A percentile compares a stretch with the other conserved stretches of the same genome.
Conservation (phyloP, 257 asterid species). For the Prunella vulgaris region DNA sequence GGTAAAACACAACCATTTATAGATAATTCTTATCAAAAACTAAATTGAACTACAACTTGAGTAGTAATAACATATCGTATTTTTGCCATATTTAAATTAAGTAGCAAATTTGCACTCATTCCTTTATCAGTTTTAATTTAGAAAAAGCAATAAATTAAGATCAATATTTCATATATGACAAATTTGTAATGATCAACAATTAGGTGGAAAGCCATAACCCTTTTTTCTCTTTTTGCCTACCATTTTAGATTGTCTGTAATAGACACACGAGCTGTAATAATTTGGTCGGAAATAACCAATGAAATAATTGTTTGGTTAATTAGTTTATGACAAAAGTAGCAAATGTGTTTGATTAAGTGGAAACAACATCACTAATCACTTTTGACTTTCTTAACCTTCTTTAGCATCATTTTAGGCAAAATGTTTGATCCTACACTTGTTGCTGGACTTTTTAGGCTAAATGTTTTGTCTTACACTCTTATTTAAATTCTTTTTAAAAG, state of each 20-base stretch:
- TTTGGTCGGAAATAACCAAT: constrained; percentile 43
- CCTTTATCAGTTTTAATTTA: background rate
- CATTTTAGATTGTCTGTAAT: constrained; percentile 31
- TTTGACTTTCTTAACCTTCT: constrained; percentile 40
- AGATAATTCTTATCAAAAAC: too few relatives aligned
- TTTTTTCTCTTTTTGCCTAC: background rate
- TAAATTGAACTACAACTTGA: too few relatives aligned
- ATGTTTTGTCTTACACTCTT: background rate
- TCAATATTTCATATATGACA: background rate
- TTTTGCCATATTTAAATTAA: background rate
- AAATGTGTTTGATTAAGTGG: constrained; percentile 24
- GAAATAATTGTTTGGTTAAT: background rate
- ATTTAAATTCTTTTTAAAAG: background rate
- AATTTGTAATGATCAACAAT: background rate
- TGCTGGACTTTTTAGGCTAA: constrained; percentile 16
- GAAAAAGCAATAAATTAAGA: background rate
- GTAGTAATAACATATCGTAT: background rate
- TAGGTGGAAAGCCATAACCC: background rate
- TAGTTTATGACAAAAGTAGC: constrained; percentile 7
- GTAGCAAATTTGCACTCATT: background rate
- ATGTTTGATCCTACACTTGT: background rate
- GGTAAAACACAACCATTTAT: too few relatives aligned
- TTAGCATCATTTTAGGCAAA: constrained; percentile 20
- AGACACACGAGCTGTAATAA: constrained; percentile 27
- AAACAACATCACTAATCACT: constrained; percentile 37